Evolutionary conservation across 2,329 filamentous ascomycete species (phyloP), one percentile per base, ranked within the genome.

Genomic region (Neonectria faginata): DNA sequence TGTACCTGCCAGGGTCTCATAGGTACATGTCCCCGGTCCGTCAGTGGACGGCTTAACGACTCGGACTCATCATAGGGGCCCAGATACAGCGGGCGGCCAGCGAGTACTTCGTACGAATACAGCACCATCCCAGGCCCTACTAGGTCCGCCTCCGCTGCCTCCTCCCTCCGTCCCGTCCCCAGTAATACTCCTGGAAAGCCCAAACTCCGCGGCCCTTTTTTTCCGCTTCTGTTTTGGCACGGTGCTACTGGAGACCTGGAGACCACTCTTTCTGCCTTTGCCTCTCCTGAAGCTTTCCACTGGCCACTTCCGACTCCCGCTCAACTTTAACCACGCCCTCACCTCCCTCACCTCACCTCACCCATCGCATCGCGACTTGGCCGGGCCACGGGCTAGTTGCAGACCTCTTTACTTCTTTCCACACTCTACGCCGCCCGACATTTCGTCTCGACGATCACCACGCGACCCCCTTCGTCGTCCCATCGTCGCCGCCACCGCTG

Each of bases 361-460:
- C 45, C 50, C 33, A 55, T 56, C 57, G 64, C 66, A 73, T 74
- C 72, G 70, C 71, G 73, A 79, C 71, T 74, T 73, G 74, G 77
- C 77, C 75, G 76, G 78, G 76, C 77, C 76, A 76, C 77, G 75
- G 76, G 77, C 75, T 73, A 73, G 71, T 74, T 78, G 71, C 74
- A 73, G 65, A 44, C 71, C 51, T 62, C 58, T 66, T 77, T 59
- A 64, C 59, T 64, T 48, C 39, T 58, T 57, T 16, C 41, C 31
- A 39, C 33, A 42, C 44, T 53, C 52, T 62, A 64, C 65, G 45
- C 44, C 58, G 58, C 69, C 68, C 66, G 68, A 65, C 70, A 67
- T 70, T 69, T 70, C 66, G 60, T 65, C 59, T 60, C 64, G 60
- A 60, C 52, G 60, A 64, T 42, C 48, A 54, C 66, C 57, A 61